Conservation (phyloP, 1,284 basidiomycete species). For the Naganishia liquefaciens region DNA sequence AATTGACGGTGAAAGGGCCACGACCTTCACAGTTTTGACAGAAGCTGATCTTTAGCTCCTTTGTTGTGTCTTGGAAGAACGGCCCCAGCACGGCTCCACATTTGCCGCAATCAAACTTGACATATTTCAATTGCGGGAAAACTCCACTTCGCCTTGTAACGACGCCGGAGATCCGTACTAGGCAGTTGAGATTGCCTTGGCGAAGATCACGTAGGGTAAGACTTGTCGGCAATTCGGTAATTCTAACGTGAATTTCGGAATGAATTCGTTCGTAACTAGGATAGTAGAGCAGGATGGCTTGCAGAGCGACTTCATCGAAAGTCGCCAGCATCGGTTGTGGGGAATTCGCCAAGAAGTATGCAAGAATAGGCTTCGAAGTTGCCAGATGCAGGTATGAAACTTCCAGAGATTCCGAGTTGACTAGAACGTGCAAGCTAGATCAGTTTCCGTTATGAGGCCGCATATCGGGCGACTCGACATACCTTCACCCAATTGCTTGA, state of each 20-base stretch:
- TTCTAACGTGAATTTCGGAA: constrained; percentile 95
- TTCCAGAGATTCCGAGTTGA: constrained; percentile 95
- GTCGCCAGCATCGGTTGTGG: constrained; percentile 89
- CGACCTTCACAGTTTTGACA: constrained; percentile 91
- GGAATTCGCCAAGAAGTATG: constrained; percentile 95
- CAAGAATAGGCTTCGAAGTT: constrained; percentile 86
- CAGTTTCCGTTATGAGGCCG: not conserved
- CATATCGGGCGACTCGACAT: constrained; percentile 46
- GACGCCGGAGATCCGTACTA: constrained; percentile 95
- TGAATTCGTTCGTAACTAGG: constrained; percentile 96
- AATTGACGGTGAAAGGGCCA: constrained; percentile 95
- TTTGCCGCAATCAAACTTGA: constrained; percentile 96
- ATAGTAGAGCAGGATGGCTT: constrained; percentile 92
- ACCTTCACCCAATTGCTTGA: constrained; percentile 93
- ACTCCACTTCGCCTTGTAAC: constrained; percentile 94
- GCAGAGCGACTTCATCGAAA: constrained; percentile 93
- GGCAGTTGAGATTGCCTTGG: constrained; percentile 86
- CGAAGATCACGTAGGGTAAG: constrained; percentile 90
- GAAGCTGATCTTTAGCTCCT: constrained; percentile 91
- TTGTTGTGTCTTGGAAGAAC: constrained; percentile 94
- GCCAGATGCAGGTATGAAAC: constrained; percentile 92
- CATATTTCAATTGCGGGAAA: constrained; percentile 98
- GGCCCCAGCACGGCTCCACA: constrained; percentile 91
- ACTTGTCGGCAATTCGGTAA: constrained; percentile 87
- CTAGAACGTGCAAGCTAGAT: constrained; percentile 54